Evolutionary conservation across 768 basidiomycete species (phyloP).

Genomic region (Paxillus involutus): DNA sequence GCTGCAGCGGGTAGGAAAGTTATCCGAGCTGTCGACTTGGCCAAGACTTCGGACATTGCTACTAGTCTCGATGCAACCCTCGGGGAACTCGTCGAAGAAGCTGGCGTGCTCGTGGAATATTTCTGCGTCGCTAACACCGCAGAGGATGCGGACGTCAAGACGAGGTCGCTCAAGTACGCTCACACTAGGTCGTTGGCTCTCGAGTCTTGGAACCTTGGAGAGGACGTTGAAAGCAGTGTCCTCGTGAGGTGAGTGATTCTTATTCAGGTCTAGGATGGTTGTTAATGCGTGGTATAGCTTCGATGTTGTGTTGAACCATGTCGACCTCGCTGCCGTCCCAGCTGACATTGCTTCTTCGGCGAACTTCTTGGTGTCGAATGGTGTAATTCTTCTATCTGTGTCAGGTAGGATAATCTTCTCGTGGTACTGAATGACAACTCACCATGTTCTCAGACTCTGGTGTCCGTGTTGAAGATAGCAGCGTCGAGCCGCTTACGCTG

Average conservation of each 20-base stretch:
- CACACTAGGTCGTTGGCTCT: slow-evolving; percentile 17
- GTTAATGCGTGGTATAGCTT: slow-evolving; percentile 1
- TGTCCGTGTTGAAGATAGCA: slow-evolving; percentile 11
- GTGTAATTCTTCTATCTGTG: slow-evolving; percentile 23
- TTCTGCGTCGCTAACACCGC: slow-evolving; percentile 16
- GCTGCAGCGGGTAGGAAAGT: slow-evolving; percentile 19
- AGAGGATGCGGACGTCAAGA: slow-evolving; percentile 25
- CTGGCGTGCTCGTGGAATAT: slow-evolving; percentile 16
- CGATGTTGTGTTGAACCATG: slow-evolving; percentile 21
- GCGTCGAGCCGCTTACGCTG: slow-evolving; percentile 15
- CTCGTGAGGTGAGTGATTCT: slow-evolving; percentile 12
- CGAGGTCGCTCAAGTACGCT: slow-evolving; percentile 6
- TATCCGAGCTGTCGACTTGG: slow-evolving; percentile 25
- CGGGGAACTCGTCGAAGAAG: slow-evolving; percentile 14
- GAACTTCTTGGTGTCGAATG: slow-evolving; percentile 22
- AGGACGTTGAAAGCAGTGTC: background rate
- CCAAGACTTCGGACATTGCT: slow-evolving; percentile 17
- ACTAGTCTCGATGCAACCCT: slow-evolving; percentile 16
- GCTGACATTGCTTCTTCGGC: slow-evolving; percentile 20
- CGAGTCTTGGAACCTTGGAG: slow-evolving; percentile 17
- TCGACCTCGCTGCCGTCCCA: slow-evolving; percentile 20
- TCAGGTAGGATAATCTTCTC: slow-evolving; percentile 11
- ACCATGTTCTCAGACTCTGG: slow-evolving; percentile 14
- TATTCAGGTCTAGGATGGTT: background rate
- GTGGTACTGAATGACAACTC: background rate